A percentile compares a stretch with the other conserved stretches of the same genome.
Evolutionary conservation across 2,329 filamentous ascomycete genomes (phyloP).

Genomic region (Nemania sp.): DNA sequence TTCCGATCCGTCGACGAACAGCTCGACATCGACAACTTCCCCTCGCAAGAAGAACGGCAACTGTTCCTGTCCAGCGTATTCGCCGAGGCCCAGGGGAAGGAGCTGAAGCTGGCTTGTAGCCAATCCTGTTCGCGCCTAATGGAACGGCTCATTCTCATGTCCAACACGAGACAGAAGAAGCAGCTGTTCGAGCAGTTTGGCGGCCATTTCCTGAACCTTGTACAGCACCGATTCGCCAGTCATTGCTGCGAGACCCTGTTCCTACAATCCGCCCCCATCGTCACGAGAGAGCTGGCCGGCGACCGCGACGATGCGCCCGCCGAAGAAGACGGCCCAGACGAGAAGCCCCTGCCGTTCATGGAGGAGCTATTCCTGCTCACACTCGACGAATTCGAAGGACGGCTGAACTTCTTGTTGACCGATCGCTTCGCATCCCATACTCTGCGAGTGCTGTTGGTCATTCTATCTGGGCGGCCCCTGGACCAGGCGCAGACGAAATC

Average conservation of each 20-base stretch:
- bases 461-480: conserved; percentile 81
- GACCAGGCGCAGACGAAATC: conserved; percentile 69
- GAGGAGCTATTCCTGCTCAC: conserved; percentile 83
- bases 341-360: conserved; percentile 65
- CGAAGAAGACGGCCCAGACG: conserved; percentile 48
- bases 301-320: conserved; percentile 48
- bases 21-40: conserved; percentile 88
- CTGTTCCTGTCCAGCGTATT: conserved; percentile 81
- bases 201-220: conserved; percentile 83
- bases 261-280: conserved; percentile 75
- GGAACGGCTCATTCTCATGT: conserved; percentile 86
- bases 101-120: conserved; percentile 93
- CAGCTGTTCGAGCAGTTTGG: conserved; percentile 81
- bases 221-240: conserved; percentile 94
- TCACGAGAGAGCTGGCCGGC: conserved; percentile 70
- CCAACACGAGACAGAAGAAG: conserved; percentile 80
- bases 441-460: conserved; percentile 79
- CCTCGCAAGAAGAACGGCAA: conserved; percentile 69
- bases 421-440: conserved; percentile 90
- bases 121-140: conserved; percentile 93
- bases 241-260: conserved; percentile 97
- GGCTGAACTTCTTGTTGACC: conserved; percentile 80
- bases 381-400: conserved; percentile 84
- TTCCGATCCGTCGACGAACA: conserved; percentile 88
- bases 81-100: conserved; percentile 84